Conservation (phyloP, 129 eudicot genomes). For the Helianthus tuberosus region DNA sequence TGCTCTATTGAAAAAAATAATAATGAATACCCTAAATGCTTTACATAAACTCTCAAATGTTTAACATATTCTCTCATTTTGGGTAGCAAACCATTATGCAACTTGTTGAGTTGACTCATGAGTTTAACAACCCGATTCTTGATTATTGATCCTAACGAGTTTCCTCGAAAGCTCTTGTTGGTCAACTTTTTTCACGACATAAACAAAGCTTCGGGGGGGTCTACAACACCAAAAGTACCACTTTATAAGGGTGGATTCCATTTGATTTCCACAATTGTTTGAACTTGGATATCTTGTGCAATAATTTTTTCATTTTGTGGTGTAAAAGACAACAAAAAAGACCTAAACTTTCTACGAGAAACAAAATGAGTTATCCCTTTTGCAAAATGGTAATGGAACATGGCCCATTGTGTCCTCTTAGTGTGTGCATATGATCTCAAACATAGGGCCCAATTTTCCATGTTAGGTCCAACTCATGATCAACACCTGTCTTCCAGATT, state of each 20-base stretch:
- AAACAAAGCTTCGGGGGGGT: constrained; percentile 22
- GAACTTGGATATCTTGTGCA: neutral
- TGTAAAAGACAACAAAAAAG: constrained; percentile 12
- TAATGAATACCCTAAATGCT: neutral
- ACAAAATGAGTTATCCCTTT: constrained; percentile 21
- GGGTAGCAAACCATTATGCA: neutral
- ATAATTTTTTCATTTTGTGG: constrained; percentile 2
- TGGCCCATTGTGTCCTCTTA: constrained; percentile 40
- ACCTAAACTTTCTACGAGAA: constrained; percentile 23
- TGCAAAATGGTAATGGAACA: constrained; percentile 12
- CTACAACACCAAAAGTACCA: constrained; percentile 27
- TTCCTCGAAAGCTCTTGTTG: neutral
- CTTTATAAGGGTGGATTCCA: constrained; percentile 15
- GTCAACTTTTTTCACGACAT: neutral
- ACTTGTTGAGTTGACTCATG: neutral
- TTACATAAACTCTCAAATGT: too few relatives aligned
- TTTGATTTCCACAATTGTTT: constrained; percentile 20
- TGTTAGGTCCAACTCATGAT: constrained; percentile 41
- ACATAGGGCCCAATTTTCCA: constrained; percentile 33
- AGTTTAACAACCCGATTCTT: neutral
- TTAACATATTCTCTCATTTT: too few relatives aligned
- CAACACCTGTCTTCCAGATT: constrained; percentile 34
- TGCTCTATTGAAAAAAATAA: neutral
- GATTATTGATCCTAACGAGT: neutral
- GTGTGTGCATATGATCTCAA: constrained; percentile 30